phyloP scores from a whole-genome alignment of 129 eudicot genomes.

The Chrysanthemum makinoi region DNA sequence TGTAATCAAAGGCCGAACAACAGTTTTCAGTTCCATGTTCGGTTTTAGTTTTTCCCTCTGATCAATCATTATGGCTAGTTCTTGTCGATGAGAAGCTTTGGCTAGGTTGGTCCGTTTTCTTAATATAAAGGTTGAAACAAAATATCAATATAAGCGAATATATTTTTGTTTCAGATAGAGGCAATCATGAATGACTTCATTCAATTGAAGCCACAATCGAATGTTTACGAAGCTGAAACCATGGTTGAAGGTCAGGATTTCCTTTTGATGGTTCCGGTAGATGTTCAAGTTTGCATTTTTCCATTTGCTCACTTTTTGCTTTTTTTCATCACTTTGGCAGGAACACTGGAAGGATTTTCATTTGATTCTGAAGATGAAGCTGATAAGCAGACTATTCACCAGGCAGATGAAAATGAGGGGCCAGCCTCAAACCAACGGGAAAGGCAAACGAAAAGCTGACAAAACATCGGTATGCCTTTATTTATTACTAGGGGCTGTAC shows the following conservation, averaged over 20 bases:
- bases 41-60: not conserved
- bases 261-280: conserved; percentile 1
- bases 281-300: not conserved
- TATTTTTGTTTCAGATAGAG: conserved; percentile 57
- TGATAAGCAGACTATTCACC: conserved; percentile 47
- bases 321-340: conserved; percentile 21
- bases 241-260: conserved; percentile 90
- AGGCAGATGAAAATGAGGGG: conserved; percentile 55
- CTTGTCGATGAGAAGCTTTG: not conserved
- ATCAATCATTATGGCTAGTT: not conserved
- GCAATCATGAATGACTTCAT: conserved; percentile 95
- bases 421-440: conserved; percentile 55
- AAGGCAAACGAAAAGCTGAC: conserved; percentile 55
- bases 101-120: not conserved
- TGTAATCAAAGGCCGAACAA: no score
- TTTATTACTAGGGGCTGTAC: not conserved
- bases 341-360: conserved; percentile 85
- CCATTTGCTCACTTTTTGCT: conserved; percentile 4
- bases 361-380: conserved; percentile 90
- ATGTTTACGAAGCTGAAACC: conserved; percentile 92
- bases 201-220: conserved; percentile 87
- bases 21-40: conserved; percentile 17
- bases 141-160: not conserved
- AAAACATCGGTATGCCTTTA: conserved; percentile 53
- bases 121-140: conserved; percentile 3